Conservation (phyloP, 1,139 yeast genomes). For the Nakaseomyces nivariensis region DNA sequence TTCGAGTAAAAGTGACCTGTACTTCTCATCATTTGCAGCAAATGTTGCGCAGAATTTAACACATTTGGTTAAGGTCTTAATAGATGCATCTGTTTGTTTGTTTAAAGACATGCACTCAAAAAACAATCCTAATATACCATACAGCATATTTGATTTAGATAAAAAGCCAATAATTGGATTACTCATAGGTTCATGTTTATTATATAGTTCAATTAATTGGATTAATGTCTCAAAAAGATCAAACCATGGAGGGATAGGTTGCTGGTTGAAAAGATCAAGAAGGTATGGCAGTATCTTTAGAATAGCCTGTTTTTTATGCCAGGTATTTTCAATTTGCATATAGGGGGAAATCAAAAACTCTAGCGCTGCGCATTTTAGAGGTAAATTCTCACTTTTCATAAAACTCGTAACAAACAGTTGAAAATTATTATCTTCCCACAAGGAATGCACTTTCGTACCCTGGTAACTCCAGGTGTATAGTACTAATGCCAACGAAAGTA, state of each 20-base stretch:
- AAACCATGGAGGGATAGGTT: constrained; percentile 26
- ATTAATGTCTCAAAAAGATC: constrained; percentile 23
- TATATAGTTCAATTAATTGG: constrained; percentile 16
- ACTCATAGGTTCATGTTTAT: constrained; percentile 17
- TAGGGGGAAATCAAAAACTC: constrained; percentile 17
- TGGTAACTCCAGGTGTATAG: constrained; percentile 9
- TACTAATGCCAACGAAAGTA: constrained; percentile 15
- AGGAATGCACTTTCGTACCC: not conserved
- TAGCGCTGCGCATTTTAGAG: constrained; percentile 19
- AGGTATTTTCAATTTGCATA: constrained; percentile 9
- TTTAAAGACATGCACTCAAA: constrained; percentile 16
- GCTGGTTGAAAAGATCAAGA: constrained; percentile 19
- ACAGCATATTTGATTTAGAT: constrained; percentile 18
- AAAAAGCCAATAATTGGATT: constrained; percentile 22
- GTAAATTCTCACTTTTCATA: constrained; percentile 15
- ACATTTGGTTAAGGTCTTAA: constrained; percentile 16
- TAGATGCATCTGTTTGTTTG: constrained; percentile 12
- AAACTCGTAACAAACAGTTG: constrained; percentile 17
- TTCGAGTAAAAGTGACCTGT: constrained; percentile 19
- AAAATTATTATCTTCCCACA: constrained; percentile 16
- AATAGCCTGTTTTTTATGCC: constrained; percentile 13
- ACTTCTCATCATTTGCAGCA: constrained; percentile 23
- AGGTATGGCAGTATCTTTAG: constrained; percentile 20
- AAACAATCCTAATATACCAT: constrained; percentile 20
- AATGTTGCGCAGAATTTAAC: constrained; percentile 23